Percentiles rank a stretch among this genome's conserved stretches.
Evolutionary conservation across 1,284 basidiomycete species (phyloP).

Genomic region (Coniophora puteana): DNA sequence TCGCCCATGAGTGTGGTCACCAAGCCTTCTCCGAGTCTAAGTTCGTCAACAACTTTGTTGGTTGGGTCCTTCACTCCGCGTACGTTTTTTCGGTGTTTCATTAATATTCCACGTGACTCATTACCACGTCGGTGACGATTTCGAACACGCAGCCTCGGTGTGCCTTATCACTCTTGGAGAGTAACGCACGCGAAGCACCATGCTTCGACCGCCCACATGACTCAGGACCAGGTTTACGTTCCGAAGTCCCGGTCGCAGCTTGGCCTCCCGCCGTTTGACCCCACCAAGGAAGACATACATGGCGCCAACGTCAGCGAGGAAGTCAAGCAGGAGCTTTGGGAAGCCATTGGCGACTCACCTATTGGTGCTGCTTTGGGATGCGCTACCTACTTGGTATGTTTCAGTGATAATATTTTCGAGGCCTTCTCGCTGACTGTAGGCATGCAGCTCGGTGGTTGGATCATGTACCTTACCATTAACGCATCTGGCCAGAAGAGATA

Average conservation of each 20-base stretch:
- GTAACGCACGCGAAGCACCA: conserved; percentile 97
- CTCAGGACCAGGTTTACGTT: conserved; percentile 96
- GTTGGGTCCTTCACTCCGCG: conserved; percentile 93
- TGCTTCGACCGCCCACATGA: conserved; percentile 92
- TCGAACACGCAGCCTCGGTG: conserved; percentile 64
- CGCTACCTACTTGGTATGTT: conserved; percentile 67
- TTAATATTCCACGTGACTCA: too few relatives aligned
- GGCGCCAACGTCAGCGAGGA: conserved; percentile 71
- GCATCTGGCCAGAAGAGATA: conserved; percentile 89
- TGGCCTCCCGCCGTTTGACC: conserved; percentile 61
- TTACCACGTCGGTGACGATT: conserved; percentile 20
- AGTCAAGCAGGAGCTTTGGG: conserved; percentile 77
- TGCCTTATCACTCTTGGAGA: conserved; percentile 98
- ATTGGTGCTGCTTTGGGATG: conserved; percentile 70
- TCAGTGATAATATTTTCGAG: neutral
- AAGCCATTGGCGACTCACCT: conserved; percentile 92
- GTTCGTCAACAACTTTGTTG: conserved; percentile 89
- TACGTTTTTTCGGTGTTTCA: conserved; percentile 34
- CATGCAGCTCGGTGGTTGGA: conserved; percentile 78
- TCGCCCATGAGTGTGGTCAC: conserved; percentile 92
- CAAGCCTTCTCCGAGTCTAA: conserved; percentile 98
- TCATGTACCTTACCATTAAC: conserved; percentile 81
- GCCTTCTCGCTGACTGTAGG: conserved; percentile 4
- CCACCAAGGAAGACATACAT: conserved; percentile 62
- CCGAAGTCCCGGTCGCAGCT: conserved; percentile 82